Evolutionary conservation across 2,329 filamentous ascomycete species (phyloP), one percentile per base, ranked within the genome.

Genomic region (Geosmithia morbida): DNA sequence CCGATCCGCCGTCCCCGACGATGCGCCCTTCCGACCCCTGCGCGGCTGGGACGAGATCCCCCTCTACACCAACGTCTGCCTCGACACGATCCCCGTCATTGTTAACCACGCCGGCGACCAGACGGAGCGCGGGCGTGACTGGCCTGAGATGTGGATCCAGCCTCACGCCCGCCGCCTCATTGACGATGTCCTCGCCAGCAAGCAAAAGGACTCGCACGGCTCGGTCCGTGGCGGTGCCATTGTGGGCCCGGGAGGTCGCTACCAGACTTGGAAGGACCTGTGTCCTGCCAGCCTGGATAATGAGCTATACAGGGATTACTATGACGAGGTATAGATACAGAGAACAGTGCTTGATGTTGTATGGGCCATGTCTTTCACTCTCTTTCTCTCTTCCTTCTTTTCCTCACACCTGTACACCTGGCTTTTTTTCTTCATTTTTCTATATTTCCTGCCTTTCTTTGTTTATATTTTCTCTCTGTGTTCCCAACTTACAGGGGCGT

Each of bases 71-170:
- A 57, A 61, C 40, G 50, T 60, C 2, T 61, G 57, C 46, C 48
- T 55, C 13, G 57, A 55, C 30, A 50, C 53, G 6, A 54, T 58
- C 10, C 59, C 58, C 17, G 56, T 55, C 47, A 56, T 60, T 48
- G 54, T 60, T 2, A 57, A 59, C 19, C 59, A 61, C 50, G 59
- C 57, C 50, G 53, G 52, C 30, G 48, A 55, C 43, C 56, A 57
- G 48, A 22, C 18, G 4, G 46, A 51, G 39, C 48, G 54, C n/a
- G 51, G 55, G 33, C 42, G 16, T 16, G 54, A 58, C 46, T 60
- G 58, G 57, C 19, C 49, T 14, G 44, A 52, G 47, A 51, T 53
- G 20, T 60, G 57, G 57, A 57, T 56, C 56, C 50, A 54, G 29
- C 52, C 52, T 0, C 45, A 48, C 4, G 46, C 51, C 10, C 49